Evolutionary conservation across 352 stramenopile species (phyloP), one percentile per base, ranked within the genome.

Genomic region (Phytophthora pistaciae): DNA sequence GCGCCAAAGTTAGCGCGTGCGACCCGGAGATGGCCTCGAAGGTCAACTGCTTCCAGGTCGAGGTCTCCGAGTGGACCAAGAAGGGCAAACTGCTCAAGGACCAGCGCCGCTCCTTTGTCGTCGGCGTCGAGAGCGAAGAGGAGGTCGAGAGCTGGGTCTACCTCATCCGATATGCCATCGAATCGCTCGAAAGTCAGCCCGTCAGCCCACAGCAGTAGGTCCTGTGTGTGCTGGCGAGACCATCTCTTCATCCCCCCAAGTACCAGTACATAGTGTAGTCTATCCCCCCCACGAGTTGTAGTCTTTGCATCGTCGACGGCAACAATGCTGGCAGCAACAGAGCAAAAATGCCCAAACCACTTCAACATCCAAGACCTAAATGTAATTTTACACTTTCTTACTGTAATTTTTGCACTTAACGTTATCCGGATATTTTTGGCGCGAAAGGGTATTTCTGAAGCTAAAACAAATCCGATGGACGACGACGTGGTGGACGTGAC

Each of bases 121-220:
- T 96, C 31, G 88, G 82, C 40, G 84, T 92, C 13, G 75, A 93
- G 53, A 92, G 78, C 66, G 85, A 94, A 64, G 78, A 78, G 42
- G 90, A 95, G 60, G 85, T 96, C 8, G 83, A 90, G 44, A 83
- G 90, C 68, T 96, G 90, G 90, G 78, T 96, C 44, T 96, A 91
- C 69, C 87, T 96, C 85, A 84, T 95, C 52, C 83, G 84, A 13
- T 96, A 91, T 59, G 90, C 85, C 36, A 95, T 96, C 67, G 90
- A 96, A 68, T 92, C 87, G 10, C 80, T 95, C 54, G 86, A 96
- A 70, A 91, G 87, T 52, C 69, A 91, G 58, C 58, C 57, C 9
- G 44, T 53, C 23, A 65, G 38, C 25, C 20, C 31, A 18, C 70
- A 62, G 52, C 57, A 60, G 29, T 63, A 68, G 55, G 42, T 13